Evolutionary conservation across 768 basidiomycete genomes (phyloP).

Genomic region (Mycena vulgaris): DNA sequence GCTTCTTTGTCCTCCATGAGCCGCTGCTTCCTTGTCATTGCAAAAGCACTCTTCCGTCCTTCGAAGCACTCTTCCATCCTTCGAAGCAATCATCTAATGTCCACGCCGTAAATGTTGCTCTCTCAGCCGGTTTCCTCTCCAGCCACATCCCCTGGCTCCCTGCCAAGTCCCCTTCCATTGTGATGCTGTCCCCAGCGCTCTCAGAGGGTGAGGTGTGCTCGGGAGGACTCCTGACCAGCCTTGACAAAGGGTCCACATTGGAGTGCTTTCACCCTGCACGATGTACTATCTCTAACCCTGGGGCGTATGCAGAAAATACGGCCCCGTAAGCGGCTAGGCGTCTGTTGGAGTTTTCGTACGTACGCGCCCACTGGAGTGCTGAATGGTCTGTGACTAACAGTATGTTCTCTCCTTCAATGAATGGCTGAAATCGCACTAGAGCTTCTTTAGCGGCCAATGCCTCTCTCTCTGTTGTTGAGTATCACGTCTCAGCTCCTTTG

Average conservation of each 20-base stretch:
- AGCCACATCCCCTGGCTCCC: background rate
- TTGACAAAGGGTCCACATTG: conserved; percentile 21
- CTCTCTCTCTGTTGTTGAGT: background rate
- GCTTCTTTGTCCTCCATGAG: no score
- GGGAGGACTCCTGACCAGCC: background rate
- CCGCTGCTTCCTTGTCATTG: background rate
- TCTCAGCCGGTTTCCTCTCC: background rate
- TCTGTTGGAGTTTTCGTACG: background rate
- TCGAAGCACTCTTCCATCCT: no score
- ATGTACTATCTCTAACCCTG: conserved; percentile 44
- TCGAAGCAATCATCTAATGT: background rate
- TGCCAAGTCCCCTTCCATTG: background rate
- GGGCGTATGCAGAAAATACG: conserved; percentile 43
- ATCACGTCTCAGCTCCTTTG: background rate
- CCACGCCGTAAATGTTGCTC: background rate
- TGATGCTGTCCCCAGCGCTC: background rate
- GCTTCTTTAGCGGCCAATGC: no score
- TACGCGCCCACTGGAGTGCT: background rate
- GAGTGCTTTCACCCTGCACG: conserved; percentile 46
- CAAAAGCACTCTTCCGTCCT: background rate
- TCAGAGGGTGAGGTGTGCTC: background rate
- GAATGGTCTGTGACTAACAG: no score
- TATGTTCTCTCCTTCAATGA: no score
- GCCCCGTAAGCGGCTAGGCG: conserved; percentile 42
- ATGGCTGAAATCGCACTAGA: no score